Conservation (phyloP, 2,329 filamentous ascomycete species). For the Stagonosporopsis cucurbitacearum region DNA sequence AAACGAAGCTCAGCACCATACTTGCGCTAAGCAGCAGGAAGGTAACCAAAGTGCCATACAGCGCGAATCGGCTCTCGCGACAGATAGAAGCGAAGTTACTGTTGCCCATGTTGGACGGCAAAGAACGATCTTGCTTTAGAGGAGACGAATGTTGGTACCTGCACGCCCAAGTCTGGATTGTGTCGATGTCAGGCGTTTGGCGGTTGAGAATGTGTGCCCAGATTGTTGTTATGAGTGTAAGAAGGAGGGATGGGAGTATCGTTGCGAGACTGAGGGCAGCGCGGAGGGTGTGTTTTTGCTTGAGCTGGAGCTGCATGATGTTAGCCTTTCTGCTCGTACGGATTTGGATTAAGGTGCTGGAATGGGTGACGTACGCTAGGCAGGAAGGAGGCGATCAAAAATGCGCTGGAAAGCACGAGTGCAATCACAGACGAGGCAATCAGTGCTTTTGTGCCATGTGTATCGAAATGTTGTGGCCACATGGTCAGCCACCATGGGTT, state of each 20-base stretch:
- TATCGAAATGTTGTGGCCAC: conserved; percentile 57
- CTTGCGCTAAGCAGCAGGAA: conserved; percentile 49
- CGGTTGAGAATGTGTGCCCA: conserved; percentile 50
- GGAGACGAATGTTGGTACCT: conserved; percentile 43
- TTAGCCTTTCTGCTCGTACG: conserved; percentile 10
- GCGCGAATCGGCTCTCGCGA: conserved; percentile 53
- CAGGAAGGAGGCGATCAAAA: conserved; percentile 43
- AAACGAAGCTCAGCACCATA: conserved; percentile 42
- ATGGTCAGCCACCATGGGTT: conserved; percentile 58
- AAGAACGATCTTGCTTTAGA: conserved; percentile 28
- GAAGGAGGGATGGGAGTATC: conserved; percentile 46
- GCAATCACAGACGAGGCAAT: conserved; percentile 50
- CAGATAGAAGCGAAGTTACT: conserved; percentile 50
- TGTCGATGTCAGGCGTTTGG: conserved; percentile 43
- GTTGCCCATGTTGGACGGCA: conserved; percentile 43
- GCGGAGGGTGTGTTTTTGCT: conserved; percentile 46
- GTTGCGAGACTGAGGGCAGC: conserved; percentile 47
- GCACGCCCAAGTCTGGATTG: conserved; percentile 51
- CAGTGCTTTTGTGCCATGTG: conserved; percentile 51
- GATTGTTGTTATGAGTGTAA: conserved; percentile 51
- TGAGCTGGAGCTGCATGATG: conserved; percentile 38
- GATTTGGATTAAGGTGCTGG: too few relatives aligned
- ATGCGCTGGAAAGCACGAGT: conserved; percentile 48
- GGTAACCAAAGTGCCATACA: conserved; percentile 52
- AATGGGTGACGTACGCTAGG: conserved; percentile 37